phyloP scores from a whole-genome alignment of 306 rosid species.

The Glycyrrhiza uralensis region DNA sequence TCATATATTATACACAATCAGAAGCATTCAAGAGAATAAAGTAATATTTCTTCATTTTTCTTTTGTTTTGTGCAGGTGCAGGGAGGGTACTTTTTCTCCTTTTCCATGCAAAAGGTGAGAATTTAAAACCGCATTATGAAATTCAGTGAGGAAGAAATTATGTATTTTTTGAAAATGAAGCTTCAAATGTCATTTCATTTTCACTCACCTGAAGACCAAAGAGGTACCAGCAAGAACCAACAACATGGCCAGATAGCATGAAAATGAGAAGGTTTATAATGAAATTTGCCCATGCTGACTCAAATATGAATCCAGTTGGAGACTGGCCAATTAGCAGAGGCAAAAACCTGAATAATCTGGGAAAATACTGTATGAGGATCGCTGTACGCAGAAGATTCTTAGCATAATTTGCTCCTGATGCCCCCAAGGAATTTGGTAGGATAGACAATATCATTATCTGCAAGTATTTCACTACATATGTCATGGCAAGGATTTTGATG shows the following conservation, averaged over 20 bases:
- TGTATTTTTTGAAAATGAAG: background rate
- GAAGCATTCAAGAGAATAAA: slow-evolving; percentile 13
- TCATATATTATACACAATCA: background rate
- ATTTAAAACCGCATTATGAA: background rate
- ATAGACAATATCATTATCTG: slow-evolving; percentile 59
- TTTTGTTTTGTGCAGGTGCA: background rate
- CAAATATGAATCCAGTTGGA: slow-evolving; percentile 69
- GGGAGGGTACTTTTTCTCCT: background rate
- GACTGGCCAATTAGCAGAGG: slow-evolving; percentile 68
- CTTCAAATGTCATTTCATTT: background rate
- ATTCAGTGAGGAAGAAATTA: slow-evolving; percentile 16
- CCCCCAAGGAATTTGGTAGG: slow-evolving; percentile 45
- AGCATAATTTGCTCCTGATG: slow-evolving; percentile 68
- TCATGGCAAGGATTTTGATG: background rate
- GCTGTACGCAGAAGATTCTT: slow-evolving; percentile 62
- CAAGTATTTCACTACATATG: slow-evolving; percentile 23
- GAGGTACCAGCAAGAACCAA: slow-evolving; percentile 82
- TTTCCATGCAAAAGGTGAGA: background rate
- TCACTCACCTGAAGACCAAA: slow-evolving; percentile 76
- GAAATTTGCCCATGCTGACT: slow-evolving; percentile 75
- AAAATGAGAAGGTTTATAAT: slow-evolving; percentile 64
- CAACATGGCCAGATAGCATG: slow-evolving; percentile 64
- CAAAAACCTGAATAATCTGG: slow-evolving; percentile 65
- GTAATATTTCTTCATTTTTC: background rate
- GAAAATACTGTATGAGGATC: slow-evolving; percentile 59